phyloP scores from a whole-genome alignment of 2,329 filamentous ascomycete genomes.

The Fusarium siculi region DNA sequence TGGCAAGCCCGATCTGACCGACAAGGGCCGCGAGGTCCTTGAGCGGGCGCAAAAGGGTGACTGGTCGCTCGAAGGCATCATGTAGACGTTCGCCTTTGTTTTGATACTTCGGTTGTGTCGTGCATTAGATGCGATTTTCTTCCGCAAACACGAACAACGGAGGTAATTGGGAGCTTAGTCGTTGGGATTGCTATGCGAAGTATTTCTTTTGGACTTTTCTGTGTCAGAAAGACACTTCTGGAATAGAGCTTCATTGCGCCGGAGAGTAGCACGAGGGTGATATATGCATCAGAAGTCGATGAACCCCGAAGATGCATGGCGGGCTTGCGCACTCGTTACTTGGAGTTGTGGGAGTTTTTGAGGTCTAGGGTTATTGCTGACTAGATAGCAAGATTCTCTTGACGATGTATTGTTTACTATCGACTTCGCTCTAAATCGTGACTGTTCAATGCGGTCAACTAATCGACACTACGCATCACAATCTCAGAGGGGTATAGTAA shows the following conservation, averaged over 20 bases:
- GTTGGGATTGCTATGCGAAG: constrained; percentile 36
- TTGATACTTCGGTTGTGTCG: background rate
- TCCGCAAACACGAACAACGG: background rate
- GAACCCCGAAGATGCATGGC: constrained; percentile 38
- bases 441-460: background rate
- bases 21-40: constrained; percentile 62
- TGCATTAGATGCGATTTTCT: background rate
- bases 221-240: constrained; percentile 43
- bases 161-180: constrained; percentile 5
- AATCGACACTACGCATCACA: background rate
- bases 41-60: constrained; percentile 64
- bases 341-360: constrained; percentile 45
- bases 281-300: constrained; percentile 3
- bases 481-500: background rate
- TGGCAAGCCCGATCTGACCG: constrained; percentile 65
- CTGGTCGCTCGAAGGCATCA: constrained; percentile 61
- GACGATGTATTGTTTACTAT: constrained; percentile 26
- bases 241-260: constrained; percentile 43
- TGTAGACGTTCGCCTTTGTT: constrained; percentile 15
- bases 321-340: constrained; percentile 44
- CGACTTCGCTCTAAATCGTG: background rate
- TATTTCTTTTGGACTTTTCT: constrained; percentile 20
- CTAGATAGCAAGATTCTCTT: constrained; percentile 35
- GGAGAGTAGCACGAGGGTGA: constrained; percentile 17
- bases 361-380: constrained; percentile 29